Base-by-base conservation (phyloP, 177 flowering plant genomes). In the Vitis hybrid region DNA sequence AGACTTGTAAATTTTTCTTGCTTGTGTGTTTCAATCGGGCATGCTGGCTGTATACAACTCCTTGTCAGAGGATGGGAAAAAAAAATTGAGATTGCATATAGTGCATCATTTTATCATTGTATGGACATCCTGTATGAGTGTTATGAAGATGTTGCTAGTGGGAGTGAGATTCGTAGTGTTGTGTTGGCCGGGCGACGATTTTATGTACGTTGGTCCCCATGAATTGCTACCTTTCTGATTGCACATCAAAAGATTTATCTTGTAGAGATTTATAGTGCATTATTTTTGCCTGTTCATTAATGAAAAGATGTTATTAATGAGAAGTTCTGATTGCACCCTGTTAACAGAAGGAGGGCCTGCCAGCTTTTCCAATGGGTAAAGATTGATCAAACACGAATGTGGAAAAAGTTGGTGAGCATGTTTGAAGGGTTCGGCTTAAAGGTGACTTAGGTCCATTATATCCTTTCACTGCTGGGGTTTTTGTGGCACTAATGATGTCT, bases 401-500 rank as follows among this genome's bases (percentile, higher is more conserved):
- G 98, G 99, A 90, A 18, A 18, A 90, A 73, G 99, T 95, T 48
- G 98, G 98, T 80, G 94, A 95, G 76, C 83, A 76, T 4, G 99
- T 93, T n/a, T 75, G 98, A 56, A 73, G 91, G 35, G 63, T 79
- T 60, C 77, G 98, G 10, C 93, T 92, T 18, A 78, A 78, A n/a
- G 99, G 92, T 74, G 99, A 95, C 73, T 75, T 95, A 56, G 97
- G 98, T 32, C 98, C 96, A 15, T 72, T 93, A 40, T 75, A 86
- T 64, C 93, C 99, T 56, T 92, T 95, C 80, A 95, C 99, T 54
- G 99, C 98, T 48, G 99, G 98, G 59, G 97, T 93, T 73, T 95
- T 54, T 75, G 89, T 91, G 69, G 99, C 99, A 56, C 59, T 90
- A 61, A 95, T 95, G 99, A 95, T 95, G 99, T 96, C 99, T 52